Conservation (phyloP, 495 filamentous ascomycete species). For the Hypomontagnella submonticulosa region DNA sequence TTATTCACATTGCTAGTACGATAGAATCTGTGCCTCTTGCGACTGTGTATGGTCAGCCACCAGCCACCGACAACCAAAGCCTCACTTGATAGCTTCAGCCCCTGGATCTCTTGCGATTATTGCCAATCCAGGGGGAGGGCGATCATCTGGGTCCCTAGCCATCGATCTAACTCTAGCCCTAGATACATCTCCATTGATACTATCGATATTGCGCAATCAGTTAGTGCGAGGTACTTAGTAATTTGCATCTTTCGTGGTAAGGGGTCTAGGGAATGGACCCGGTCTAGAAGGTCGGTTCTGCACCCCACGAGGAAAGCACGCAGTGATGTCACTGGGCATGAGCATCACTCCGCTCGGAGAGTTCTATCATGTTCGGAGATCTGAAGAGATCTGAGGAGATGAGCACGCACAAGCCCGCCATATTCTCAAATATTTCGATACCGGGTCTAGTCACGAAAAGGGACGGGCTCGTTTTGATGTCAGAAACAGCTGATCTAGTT, state of each 20-base stretch:
- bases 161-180: constrained; percentile 12
- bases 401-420: not conserved
- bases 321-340: constrained; percentile 36
- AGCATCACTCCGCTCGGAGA: constrained; percentile 5
- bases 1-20: too few relatives aligned
- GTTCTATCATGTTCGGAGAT: not conserved
- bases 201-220: not conserved
- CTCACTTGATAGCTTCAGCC: too few relatives aligned
- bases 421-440: not conserved
- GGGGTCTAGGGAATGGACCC: not conserved
- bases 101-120: too few relatives aligned
- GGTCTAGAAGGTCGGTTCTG: constrained; percentile 25
- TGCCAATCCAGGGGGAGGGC: too few relatives aligned
- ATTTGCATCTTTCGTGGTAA: not conserved
- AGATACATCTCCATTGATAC: not conserved
- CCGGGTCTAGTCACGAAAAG: not conserved
- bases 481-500: constrained; percentile 5
- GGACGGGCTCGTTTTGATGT: not conserved
- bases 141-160: not conserved
- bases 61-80: too few relatives aligned
- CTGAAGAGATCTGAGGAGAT: too few relatives aligned
- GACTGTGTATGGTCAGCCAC: too few relatives aligned
- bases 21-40: too few relatives aligned
- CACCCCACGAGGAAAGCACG: constrained; percentile 21
- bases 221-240: constrained; percentile 1